Evolutionary conservation across 768 basidiomycete genomes (phyloP).

Genomic region (Cyclocybe cylindracea): DNA sequence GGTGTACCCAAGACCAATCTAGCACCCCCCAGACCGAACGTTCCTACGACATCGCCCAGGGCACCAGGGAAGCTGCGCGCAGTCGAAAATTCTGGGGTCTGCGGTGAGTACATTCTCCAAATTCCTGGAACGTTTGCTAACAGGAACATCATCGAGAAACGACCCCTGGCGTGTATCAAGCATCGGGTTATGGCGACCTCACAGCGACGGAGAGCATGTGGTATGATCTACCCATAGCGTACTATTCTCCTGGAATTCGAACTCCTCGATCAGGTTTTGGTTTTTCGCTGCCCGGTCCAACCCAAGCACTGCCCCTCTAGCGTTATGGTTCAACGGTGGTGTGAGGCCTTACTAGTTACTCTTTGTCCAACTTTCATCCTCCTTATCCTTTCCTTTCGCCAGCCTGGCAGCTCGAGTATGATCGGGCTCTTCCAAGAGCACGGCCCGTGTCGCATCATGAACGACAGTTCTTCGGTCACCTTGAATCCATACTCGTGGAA

Average conservation of each 20-base stretch:
- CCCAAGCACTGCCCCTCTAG: conserved; percentile 60
- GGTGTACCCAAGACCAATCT: conserved; percentile 34
- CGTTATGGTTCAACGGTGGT: conserved; percentile 70
- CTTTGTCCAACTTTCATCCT: not conserved
- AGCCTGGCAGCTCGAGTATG: conserved; percentile 59
- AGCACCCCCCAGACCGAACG: conserved; percentile 3
- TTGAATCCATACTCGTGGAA: conserved; percentile 63
- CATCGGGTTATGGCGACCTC: conserved; percentile 66
- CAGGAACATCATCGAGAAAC: conserved; percentile 39
- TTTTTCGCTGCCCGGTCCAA: conserved; percentile 66
- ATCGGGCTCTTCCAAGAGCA: conserved; percentile 73
- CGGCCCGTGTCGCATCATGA: conserved; percentile 71
- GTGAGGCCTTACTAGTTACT: conserved; percentile 28
- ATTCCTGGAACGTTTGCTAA: not conserved
- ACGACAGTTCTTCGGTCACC: conserved; percentile 48
- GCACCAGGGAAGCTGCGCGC: conserved; percentile 54
- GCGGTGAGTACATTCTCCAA: conserved; percentile 36
- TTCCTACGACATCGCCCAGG: conserved; percentile 21
- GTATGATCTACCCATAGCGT: conserved; percentile 23
- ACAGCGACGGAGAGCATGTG: conserved; percentile 57
- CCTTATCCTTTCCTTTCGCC: not conserved
- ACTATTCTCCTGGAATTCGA: not conserved
- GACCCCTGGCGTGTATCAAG: conserved; percentile 60
- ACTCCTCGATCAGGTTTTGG: conserved; percentile 52
- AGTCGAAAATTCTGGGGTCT: conserved; percentile 62